Base-by-base conservation (phyloP, 2,329 filamentous ascomycete genomes). In the Coleophoma eucalyptorum region DNA sequence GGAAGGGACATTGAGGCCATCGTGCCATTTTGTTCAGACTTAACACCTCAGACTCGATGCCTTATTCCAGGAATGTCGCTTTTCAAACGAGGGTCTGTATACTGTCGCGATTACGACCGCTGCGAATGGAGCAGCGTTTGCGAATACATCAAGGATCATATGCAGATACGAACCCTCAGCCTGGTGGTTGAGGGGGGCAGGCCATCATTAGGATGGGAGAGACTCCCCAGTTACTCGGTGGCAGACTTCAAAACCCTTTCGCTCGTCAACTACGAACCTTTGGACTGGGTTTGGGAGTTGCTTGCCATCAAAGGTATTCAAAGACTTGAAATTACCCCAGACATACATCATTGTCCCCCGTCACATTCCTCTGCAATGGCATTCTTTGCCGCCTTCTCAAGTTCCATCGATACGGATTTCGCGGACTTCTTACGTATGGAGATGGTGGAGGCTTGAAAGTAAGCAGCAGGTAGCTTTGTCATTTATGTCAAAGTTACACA, bases 281-380 rank as follows among this genome's bases (percentile, higher is more conserved):
- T 85, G 52, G 75, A 81, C 46, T 86, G 82, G 82, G 72, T 78
- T 38, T 72, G 74, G 52, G 77, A 83, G 58, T 59, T 86, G 53
- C 71, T 77, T 15, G 67, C 68, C 32, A 66, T 85, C 21, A 72
- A 68, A 38, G 73, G 74, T 0, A 60, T 84, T 54, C 64, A 70
- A 51, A 70, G 76, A 33, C 54, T 86, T 40, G 73, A 76, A 33
- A 73, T 86, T 3, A 65, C 70, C 21, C 73, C 80, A 3, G 69
- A 82, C 21, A 71, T 83, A 13, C 76, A 79, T 55, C 72, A 77
- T 56, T 77, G 80, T 62, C 74, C 78, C 2, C 66, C 72, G 21
- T 77, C 78, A 1, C 72, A 72, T 49, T 79, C 75, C 16, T 74
- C 75, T 50, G 74, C 73, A 42, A 78, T 82, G 74, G 72, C 78